Conservation (phyloP, 1,139 yeast genomes). For the Nakaseomyces glabratus region DNA sequence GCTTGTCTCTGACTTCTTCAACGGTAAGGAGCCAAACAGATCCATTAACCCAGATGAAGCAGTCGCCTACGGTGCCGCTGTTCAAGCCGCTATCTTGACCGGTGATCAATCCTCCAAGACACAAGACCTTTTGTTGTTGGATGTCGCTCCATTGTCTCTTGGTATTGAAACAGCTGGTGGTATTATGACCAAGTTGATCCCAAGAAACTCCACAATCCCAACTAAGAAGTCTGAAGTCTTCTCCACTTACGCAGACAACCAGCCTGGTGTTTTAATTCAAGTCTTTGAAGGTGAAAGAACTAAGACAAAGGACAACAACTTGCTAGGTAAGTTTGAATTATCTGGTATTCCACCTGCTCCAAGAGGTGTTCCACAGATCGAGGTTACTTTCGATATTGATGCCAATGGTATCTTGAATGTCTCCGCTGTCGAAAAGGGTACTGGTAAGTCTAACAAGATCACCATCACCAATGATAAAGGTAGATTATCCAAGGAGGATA, state of each 20-base stretch:
- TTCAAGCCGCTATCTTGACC: slow-evolving; percentile 85
- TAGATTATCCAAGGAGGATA: slow-evolving; percentile 82
- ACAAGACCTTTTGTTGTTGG: slow-evolving; percentile 77
- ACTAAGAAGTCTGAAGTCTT: slow-evolving; percentile 92
- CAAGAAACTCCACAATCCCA: slow-evolving; percentile 94
- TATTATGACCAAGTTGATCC: slow-evolving; percentile 91
- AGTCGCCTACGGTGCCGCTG: slow-evolving; percentile 96
- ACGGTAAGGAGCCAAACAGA: slow-evolving; percentile 93
- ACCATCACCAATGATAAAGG: slow-evolving; percentile 87
- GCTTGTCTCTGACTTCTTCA: slow-evolving; percentile 94
- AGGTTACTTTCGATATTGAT: slow-evolving; percentile 89
- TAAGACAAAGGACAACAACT: slow-evolving; percentile 86
- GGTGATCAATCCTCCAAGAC: slow-evolving; percentile 76
- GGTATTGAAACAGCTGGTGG: slow-evolving; percentile 99
- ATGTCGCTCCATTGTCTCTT: slow-evolving; percentile 85
- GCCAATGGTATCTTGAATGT: slow-evolving; percentile 96
- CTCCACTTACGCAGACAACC: slow-evolving; percentile 95
- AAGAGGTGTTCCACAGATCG: slow-evolving; percentile 96
- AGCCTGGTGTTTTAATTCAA: slow-evolving; percentile 90
- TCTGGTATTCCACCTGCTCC: slow-evolving; percentile 96
- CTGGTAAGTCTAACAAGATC: slow-evolving; percentile 68
- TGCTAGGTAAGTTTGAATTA: slow-evolving; percentile 88
- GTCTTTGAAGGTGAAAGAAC: slow-evolving; percentile 97
- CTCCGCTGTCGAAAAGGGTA: slow-evolving; percentile 88
- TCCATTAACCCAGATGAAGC: slow-evolving; percentile 99